Conservation (phyloP, 352 stramenopile species). For the Pythium apleroticum region DNA sequence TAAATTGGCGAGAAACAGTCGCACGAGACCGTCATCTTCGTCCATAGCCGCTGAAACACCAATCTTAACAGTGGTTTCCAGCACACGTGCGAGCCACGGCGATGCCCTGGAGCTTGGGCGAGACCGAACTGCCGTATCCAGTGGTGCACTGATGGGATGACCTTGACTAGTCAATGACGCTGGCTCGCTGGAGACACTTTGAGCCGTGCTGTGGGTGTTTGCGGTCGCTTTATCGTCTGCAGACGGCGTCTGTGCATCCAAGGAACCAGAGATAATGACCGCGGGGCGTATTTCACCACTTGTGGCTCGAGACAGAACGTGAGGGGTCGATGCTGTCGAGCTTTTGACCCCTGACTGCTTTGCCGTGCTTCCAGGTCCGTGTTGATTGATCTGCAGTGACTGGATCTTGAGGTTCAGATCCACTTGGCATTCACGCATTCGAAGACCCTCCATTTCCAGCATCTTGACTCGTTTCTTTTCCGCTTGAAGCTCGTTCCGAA, state of each 20-base stretch:
- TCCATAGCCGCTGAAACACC: neutral
- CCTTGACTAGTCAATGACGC: neutral
- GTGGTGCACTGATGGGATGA: neutral
- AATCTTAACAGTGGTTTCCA: neutral
- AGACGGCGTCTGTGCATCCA: neutral
- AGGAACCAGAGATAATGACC: neutral
- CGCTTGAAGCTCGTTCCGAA: conserved; percentile 57
- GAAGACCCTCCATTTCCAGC: conserved; percentile 58
- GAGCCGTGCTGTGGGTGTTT: neutral
- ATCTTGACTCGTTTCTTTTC: conserved; percentile 63
- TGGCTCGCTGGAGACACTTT: neutral
- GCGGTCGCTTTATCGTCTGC: neutral
- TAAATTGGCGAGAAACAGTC: conserved; percentile 38
- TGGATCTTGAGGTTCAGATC: conserved; percentile 56
- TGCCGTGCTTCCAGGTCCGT: neutral
- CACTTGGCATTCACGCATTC: conserved; percentile 45
- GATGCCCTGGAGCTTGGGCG: neutral
- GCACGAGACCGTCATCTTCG: conserved; percentile 24
- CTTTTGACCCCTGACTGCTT: neutral
- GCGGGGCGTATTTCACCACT: neutral
- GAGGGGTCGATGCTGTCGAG: neutral
- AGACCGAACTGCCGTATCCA: neutral
- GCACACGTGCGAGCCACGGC: conserved; percentile 6
- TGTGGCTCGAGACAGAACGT: neutral
- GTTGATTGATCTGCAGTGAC: conserved; percentile 35